phyloP scores from a whole-genome alignment of 257 asterid species.

The Fraxinus anomala region DNA sequence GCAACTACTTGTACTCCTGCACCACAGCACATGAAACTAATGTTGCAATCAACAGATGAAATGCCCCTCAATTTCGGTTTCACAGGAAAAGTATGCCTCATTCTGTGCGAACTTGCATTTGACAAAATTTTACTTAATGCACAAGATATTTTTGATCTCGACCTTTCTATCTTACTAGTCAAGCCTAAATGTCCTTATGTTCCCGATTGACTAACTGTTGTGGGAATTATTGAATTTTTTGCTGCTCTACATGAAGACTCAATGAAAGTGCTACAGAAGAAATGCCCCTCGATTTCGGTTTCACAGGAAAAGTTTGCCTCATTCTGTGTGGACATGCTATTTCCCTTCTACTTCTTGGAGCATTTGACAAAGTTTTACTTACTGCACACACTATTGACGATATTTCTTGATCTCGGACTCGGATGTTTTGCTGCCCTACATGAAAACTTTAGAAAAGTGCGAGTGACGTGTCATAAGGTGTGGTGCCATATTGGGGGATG shows the following conservation, averaged over 20 bases:
- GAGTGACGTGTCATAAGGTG: neutral
- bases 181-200: too few relatives aligned
- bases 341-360: neutral
- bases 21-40: constrained; percentile 77
- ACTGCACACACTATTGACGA: neutral
- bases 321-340: constrained; percentile 15
- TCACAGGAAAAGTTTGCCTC: constrained; percentile 82
- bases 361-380: constrained; percentile 6
- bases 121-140: neutral
- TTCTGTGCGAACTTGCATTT: constrained; percentile 19
- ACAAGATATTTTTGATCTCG: neutral
- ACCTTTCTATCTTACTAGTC: too few relatives aligned
- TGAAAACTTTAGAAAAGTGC: neutral
- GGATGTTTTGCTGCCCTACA: neutral
- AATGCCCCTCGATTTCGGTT: constrained; percentile 87
- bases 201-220: too few relatives aligned
- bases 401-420: neutral
- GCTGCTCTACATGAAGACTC: neutral
- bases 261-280: constrained; percentile 51
- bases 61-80: constrained; percentile 94
- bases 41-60: constrained; percentile 92
- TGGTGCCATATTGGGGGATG: neutral
- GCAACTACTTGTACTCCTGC: constrained; percentile 99
- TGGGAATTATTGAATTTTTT: too few relatives aligned
- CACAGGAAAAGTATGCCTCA: constrained; percentile 79